phyloP scores from a whole-genome alignment of 148 eudicot genomes.

The Vaccinium myrtillus region DNA sequence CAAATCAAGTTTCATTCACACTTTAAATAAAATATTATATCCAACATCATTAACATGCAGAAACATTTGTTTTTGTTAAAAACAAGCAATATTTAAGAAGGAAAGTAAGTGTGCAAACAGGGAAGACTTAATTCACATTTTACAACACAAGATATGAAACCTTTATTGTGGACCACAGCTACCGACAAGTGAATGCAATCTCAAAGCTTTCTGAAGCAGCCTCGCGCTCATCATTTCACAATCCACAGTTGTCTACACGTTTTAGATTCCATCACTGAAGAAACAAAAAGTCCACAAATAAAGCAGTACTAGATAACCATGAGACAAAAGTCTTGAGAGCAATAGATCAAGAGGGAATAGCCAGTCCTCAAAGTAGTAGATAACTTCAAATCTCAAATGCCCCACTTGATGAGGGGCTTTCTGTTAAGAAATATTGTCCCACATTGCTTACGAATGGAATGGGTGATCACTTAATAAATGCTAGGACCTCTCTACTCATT shows the following conservation, averaged over 20 bases:
- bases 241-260: not conserved
- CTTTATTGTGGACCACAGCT: not conserved
- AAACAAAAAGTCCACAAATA: not conserved
- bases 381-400: constrained; percentile 1
- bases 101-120: not conserved
- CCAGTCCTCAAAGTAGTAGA: not conserved
- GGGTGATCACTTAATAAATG: too few species aligned
- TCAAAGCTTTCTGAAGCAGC: not conserved
- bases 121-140: not conserved
- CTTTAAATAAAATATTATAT: too few species aligned
- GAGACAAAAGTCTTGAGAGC: not conserved
- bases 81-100: not conserved
- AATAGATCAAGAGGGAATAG: not conserved
- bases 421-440: not conserved
- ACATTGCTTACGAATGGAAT: too few species aligned
- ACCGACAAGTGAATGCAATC: not conserved
- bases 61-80: not conserved
- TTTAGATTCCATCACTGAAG: not conserved
- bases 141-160: not conserved
- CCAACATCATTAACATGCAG: not conserved
- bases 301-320: not conserved
- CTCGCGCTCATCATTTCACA: not conserved
- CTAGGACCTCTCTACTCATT: too few species aligned
- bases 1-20: too few species aligned
- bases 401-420: not conserved